Percentiles rank a stretch among this genome's conserved stretches.
phyloP scores from a whole-genome alignment of 768 basidiomycete genomes.

The Strobilomyces dryophilus region DNA sequence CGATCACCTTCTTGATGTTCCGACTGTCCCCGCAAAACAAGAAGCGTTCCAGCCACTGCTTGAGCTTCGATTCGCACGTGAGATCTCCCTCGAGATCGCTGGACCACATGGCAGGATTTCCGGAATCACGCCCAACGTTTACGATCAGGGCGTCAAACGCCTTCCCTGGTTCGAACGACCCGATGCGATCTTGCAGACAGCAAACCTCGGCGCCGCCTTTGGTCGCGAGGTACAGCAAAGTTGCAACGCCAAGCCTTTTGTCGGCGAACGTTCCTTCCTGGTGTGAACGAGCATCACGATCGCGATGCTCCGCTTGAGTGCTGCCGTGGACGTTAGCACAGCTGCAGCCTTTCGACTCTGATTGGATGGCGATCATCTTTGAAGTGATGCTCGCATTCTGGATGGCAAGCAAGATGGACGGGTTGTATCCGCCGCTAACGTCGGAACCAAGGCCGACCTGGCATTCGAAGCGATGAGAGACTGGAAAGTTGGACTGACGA shows the following conservation, averaged over 20 bases:
- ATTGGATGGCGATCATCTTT: constrained; percentile 63
- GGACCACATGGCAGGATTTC: constrained; percentile 57
- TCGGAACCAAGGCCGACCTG: constrained; percentile 96
- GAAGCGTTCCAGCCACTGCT: constrained; percentile 70
- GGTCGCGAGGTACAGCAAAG: constrained; percentile 88
- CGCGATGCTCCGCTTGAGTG: neutral
- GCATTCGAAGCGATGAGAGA: constrained; percentile 2
- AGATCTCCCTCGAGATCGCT: constrained; percentile 34
- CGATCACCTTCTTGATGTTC: constrained; percentile 79
- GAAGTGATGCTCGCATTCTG: constrained; percentile 77
- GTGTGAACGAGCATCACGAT: neutral
- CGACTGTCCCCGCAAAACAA: constrained; percentile 84
- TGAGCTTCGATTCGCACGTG: constrained; percentile 37
- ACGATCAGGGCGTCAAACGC: constrained; percentile 88
- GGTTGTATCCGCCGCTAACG: constrained; percentile 81
- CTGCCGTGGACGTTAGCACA: neutral
- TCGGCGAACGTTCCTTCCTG: constrained; percentile 39
- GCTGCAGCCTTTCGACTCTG: constrained; percentile 12
- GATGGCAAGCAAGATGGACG: constrained; percentile 73
- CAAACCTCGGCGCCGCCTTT: constrained; percentile 88
- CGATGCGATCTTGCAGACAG: constrained; percentile 59
- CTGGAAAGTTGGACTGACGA: neutral
- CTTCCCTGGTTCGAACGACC: constrained; percentile 77
- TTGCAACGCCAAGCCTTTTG: constrained; percentile 65
- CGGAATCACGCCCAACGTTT: constrained; percentile 46